Conservation (phyloP, 306 rosid genomes). For the Gastrolobium villosum region DNA sequence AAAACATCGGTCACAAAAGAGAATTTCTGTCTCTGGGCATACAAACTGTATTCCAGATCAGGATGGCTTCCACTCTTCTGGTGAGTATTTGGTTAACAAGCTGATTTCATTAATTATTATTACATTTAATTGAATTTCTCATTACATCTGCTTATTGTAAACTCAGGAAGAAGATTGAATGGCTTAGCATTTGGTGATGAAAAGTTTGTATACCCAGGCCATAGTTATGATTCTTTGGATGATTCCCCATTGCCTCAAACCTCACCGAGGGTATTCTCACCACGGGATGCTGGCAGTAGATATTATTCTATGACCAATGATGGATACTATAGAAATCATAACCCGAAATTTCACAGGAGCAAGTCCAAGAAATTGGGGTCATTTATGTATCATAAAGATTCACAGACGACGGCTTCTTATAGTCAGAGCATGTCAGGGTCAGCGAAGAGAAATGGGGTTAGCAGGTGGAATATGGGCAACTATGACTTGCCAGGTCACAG, state of each 20-base stretch:
- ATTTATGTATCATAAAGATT: constrained; percentile 54
- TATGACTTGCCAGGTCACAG: constrained; percentile 62
- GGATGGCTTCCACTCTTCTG: constrained; percentile 72
- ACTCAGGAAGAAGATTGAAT: constrained; percentile 83
- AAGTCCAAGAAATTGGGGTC: constrained; percentile 67
- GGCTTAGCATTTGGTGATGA: constrained; percentile 74
- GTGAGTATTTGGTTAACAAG: constrained; percentile 55
- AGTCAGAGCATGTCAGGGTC: constrained; percentile 54
- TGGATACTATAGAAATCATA: constrained; percentile 66
- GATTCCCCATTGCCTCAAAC: constrained; percentile 75
- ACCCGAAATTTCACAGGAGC: constrained; percentile 60
- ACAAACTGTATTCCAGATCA: constrained; percentile 62
- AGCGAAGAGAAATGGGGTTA: constrained; percentile 64
- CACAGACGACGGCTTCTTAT: constrained; percentile 49
- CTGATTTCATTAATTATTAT: constrained; percentile 21
- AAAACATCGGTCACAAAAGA: constrained; percentile 88
- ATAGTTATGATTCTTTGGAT: constrained; percentile 75
- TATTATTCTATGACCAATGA: constrained; percentile 55
- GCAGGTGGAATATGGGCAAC: constrained; percentile 53
- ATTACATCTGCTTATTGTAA: constrained; percentile 49
- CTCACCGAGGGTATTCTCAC: constrained; percentile 73
- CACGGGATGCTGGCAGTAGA: constrained; percentile 65
- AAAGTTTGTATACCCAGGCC: constrained; percentile 65
- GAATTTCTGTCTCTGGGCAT: constrained; percentile 71
- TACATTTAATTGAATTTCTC: constrained; percentile 4